Evolutionary conservation across 495 filamentous ascomycete genomes (phyloP), one percentile per base, ranked within the genome.

Genomic region (Antarctomyces pellizariae): DNA sequence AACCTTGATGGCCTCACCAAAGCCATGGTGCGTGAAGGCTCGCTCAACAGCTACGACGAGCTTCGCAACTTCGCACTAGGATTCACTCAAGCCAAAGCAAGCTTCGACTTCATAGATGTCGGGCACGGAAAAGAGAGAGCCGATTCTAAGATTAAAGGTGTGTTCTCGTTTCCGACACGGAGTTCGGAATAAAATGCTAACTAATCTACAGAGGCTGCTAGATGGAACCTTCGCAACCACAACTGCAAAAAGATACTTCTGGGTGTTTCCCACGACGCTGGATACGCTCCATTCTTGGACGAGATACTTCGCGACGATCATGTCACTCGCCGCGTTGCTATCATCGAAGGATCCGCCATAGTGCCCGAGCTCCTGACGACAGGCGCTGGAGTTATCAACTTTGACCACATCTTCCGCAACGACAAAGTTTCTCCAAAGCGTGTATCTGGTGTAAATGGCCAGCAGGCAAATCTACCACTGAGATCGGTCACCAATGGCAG

Each of bases 191-290:
- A 12, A 10, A 31, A 30, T 25, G 26, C 31, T 39, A 18, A 25
- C 14, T n/a, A 23, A 17, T 10, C 13, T 16, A 6, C 49, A 83
- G 79, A 80, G 39, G 45, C 36, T 16, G 42, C 53, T 4, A 39
- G 47, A 25, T 62, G 52, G 46, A 54, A 66, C 50, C 36, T 77
- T 61, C 54, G 67, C 64, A 62, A 83, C 38, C 62, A 56, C 39
- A 75, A 79, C 44, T 89, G 79, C 48, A 74, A 72, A 37, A 76
- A 82, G 33, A 68, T 89, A 22, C 50, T 83, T 25, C 53, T 91
- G 23, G 80, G 78, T 7, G 71, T 78, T 34, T 74, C 72, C 12
- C 71, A 77, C 33, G 73, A 82, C 45, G 62, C 64, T 30, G 63
- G 66, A 18, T 89, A 80, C 45, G 65, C 62, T 13, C 56, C 65